Conservation (phyloP, 75 land plant genomes). For the Larix kaempferi region DNA sequence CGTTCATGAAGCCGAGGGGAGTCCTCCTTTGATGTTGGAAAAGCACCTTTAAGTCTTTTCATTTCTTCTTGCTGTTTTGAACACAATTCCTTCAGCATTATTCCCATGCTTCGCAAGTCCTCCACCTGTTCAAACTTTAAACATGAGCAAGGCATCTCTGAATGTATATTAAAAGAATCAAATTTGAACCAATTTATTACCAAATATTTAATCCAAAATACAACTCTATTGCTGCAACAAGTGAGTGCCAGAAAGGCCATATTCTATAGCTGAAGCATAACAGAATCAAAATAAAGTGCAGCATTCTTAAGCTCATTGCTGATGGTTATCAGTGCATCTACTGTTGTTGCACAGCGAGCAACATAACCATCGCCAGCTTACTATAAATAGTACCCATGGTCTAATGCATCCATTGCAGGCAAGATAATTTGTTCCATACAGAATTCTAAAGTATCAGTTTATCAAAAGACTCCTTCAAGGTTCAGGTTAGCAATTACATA, state of each 20-base stretch:
- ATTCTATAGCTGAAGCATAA: neutral
- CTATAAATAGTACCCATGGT: neutral
- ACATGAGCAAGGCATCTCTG: slow-evolving; percentile 3
- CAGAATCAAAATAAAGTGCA: neutral
- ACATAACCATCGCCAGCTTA: neutral
- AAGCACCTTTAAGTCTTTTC: slow-evolving; percentile 47
- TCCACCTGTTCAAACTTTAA: slow-evolving; percentile 40
- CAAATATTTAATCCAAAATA: neutral
- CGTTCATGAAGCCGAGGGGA: slow-evolving; percentile 44
- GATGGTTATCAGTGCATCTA: neutral
- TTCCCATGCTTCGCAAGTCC: slow-evolving; percentile 26
- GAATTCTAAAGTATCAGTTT: neutral
- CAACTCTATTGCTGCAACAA: neutral
- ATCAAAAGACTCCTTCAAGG: neutral
- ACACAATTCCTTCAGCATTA: slow-evolving; percentile 63
- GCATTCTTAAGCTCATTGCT: neutral
- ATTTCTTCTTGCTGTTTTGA: slow-evolving; percentile 71
- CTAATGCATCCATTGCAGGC: neutral
- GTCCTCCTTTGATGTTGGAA: slow-evolving; percentile 48
- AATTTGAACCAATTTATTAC: neutral
- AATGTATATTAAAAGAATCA: neutral
- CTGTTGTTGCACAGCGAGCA: neutral
- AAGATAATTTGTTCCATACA: neutral
- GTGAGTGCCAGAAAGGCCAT: neutral
- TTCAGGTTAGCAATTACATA: neutral